A percentile compares a stretch with the other conserved stretches of the same genome.
Evolutionary conservation across 768 basidiomycete species (phyloP).

Genomic region (Termitomyces titanicus): DNA sequence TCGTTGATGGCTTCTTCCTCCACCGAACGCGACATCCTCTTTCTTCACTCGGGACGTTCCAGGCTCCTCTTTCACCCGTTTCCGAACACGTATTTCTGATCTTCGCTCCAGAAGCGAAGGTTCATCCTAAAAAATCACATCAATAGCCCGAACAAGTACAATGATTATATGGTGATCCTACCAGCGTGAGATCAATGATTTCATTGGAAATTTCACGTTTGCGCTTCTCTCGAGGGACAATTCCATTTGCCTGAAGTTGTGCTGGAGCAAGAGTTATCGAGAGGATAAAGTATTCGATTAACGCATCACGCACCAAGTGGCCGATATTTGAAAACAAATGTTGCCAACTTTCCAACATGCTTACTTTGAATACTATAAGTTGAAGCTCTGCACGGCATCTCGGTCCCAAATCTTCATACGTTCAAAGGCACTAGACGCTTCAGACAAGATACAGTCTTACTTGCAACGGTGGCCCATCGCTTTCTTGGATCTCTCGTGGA

Average conservation of each 20-base stretch:
- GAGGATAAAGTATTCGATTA: background rate
- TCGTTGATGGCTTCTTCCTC: background rate
- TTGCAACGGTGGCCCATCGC: conserved; percentile 8
- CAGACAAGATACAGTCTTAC: conserved; percentile 3
- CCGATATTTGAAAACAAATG: conserved; percentile 16
- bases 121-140: background rate
- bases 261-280: background rate
- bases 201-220: background rate
- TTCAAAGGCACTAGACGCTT: background rate
- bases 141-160: background rate
- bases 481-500: conserved; percentile 19
- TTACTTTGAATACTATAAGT: too few relatives aligned
- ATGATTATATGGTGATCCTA: background rate
- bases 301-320: conserved; percentile 10
- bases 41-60: background rate
- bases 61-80: background rate
- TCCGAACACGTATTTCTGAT: background rate
- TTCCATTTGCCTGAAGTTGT: conserved; percentile 14
- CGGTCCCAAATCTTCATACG: conserved; percentile 9
- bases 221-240: conserved; percentile 3
- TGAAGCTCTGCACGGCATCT: background rate
- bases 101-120: background rate
- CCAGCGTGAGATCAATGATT: background rate
- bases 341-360: background rate
- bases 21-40: too few relatives aligned